phyloP scores from a whole-genome alignment of 2,329 filamentous ascomycete genomes.

The Neopestalotiopsis sp. region DNA sequence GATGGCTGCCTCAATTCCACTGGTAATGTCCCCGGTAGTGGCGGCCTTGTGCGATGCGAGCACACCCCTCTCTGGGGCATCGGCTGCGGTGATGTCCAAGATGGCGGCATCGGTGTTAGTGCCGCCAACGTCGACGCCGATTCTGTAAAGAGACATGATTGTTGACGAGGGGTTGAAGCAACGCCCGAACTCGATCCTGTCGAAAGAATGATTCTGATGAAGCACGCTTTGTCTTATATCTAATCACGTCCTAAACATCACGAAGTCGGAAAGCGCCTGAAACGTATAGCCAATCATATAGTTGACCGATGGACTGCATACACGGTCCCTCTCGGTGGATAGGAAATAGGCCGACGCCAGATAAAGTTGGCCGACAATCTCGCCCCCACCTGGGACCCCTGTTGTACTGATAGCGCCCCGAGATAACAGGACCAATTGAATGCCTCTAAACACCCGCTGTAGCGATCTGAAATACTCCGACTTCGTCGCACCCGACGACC shows the following conservation, averaged over 20 bases:
- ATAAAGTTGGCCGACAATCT: conserved; percentile 4
- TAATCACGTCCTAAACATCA: neutral
- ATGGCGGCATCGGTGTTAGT: conserved; percentile 36
- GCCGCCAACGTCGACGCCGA: conserved; percentile 44
- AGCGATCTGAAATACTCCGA: neutral
- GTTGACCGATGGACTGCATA: neutral
- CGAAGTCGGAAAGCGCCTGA: neutral
- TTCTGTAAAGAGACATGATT: conserved; percentile 16
- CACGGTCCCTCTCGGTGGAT: neutral
- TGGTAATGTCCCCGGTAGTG: conserved; percentile 18
- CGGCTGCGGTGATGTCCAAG: conserved; percentile 3
- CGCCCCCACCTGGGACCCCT: neutral
- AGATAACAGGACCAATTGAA: neutral
- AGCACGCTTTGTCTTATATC: neutral
- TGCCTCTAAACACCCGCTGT: neutral
- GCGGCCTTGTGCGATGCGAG: conserved; percentile 14
- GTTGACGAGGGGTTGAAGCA: neutral
- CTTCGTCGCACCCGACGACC: neutral
- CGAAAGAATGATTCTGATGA: neutral
- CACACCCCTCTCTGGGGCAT: conserved; percentile 3
- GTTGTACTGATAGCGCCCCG: neutral
- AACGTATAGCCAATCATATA: neutral
- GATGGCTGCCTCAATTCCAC: conserved; percentile 17
- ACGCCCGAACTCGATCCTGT: neutral
- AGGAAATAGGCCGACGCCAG: neutral